Evolutionary conservation across 208 protist genomes (phyloP).

Genomic region (Crithidia expoeki): DNA sequence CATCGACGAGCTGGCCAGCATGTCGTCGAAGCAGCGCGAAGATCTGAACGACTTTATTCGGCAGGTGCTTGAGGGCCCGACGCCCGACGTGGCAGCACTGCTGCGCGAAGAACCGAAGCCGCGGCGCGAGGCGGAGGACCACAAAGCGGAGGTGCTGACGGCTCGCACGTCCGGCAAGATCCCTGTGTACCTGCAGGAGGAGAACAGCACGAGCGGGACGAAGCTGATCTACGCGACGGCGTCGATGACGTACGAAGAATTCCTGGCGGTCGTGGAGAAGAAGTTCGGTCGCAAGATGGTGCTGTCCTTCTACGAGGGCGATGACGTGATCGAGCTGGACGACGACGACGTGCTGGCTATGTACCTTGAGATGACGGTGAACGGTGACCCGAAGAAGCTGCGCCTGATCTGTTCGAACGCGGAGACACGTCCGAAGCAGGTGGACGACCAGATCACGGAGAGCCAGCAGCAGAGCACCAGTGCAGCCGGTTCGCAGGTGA

Average conservation of each 20-base stretch:
- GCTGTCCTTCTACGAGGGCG: conserved; percentile 81
- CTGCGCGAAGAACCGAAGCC: conserved; percentile 43
- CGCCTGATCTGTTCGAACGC: conserved; percentile 75
- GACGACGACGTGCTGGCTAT: conserved; percentile 87
- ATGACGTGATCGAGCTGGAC: conserved; percentile 83
- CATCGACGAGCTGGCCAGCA: conserved; percentile 52
- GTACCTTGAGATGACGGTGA: conserved; percentile 75
- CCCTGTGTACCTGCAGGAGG: conserved; percentile 78
- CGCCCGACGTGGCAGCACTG: conserved; percentile 39
- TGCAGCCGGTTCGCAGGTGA: neutral
- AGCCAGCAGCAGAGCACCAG: conserved; percentile 15
- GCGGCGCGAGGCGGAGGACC: conserved; percentile 39
- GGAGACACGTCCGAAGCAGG: conserved; percentile 24
- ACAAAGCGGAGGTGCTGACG: conserved; percentile 42
- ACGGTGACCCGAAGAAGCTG: conserved; percentile 64
- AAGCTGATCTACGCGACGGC: conserved; percentile 78
- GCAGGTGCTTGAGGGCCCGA: conserved; percentile 68
- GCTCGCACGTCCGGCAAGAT: conserved; percentile 66
- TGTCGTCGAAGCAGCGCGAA: conserved; percentile 69
- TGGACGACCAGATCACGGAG: conserved; percentile 59
- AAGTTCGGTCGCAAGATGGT: conserved; percentile 77
- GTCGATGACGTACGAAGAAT: conserved; percentile 74
- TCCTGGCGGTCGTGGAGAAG: conserved; percentile 70
- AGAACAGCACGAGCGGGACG: conserved; percentile 41
- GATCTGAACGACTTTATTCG: conserved; percentile 80